Base-by-base conservation (phyloP, 2,329 filamentous ascomycete genomes). In the Cladophialophora carrionii region DNA sequence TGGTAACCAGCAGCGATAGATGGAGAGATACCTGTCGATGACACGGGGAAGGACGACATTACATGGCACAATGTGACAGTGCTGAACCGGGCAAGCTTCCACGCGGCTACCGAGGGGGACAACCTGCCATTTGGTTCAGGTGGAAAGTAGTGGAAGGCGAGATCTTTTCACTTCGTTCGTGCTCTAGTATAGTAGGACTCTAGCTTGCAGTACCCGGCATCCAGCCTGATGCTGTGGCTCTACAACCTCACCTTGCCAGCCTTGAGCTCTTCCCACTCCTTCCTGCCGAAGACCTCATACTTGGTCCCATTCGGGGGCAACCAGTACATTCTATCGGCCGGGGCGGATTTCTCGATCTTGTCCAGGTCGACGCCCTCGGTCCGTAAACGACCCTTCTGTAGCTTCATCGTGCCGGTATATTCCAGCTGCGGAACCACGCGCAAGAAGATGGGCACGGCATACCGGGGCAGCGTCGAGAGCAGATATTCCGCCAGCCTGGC, bases 321-420 rank as follows among this genome's bases (percentile, higher is more conserved):
- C 71, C 71, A 72, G 26, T 66, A 72, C 57, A 71, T 59, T 9
- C 61, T 56, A 34, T 72, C 71, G 12, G 63, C 37, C 0, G 65
- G 59, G 14, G 61, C 66, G 3, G 63, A 65, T 3, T 32, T 51
- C 9, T 32, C 41, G 34, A 71, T 67, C 63, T 68, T 70, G 20
- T 67, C 68, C n/a, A 66, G 46, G 53, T 72, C 68, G 6, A 71
- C 65, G 32, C 71, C 68, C 48, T 72, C 67, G 51, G 20, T 49
- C 37, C 70, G 82, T 52, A 92, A 78, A 0, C 87, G 86, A 1
- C 87, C 84, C 74, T 93, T 93, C 73, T 91, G 90, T 76, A 92
- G 89, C 78, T 93, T 93, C 74, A 92, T 90, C 71, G 91, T 93
- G 72, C 90, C 87, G 71, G 87, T 89, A 5, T 88, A 85, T 41